phyloP scores from a whole-genome alignment of 1,284 basidiomycete species.

The Xerocomus amazonicus region DNA sequence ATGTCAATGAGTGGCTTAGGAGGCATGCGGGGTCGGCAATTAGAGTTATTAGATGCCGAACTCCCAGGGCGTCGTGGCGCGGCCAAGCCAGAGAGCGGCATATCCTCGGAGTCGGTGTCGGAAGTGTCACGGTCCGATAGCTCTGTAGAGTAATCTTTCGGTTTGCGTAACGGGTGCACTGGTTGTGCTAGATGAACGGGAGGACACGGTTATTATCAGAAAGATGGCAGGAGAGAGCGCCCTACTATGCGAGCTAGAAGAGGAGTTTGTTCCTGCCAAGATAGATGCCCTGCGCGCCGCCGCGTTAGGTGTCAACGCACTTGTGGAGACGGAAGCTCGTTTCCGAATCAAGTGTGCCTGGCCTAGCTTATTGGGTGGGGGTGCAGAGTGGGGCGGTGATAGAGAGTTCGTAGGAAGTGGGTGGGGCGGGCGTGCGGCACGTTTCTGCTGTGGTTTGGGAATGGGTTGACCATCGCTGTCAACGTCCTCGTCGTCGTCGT shows the following conservation, averaged over 20 bases:
- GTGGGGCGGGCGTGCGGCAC: no score
- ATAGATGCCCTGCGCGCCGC: conserved; percentile 38
- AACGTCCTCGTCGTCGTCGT: conserved; percentile 33
- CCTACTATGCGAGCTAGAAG: conserved; percentile 18
- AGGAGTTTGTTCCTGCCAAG: conserved; percentile 23
- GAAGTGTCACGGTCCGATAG: conserved; percentile 19
- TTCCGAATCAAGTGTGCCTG: conserved; percentile 13
- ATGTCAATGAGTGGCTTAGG: conserved; percentile 52
- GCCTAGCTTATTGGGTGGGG: conserved; percentile 11
- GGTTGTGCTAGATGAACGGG: conserved; percentile 11
- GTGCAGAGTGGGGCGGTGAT: background rate
- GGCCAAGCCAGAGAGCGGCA: conserved; percentile 41
- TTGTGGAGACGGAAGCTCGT: conserved; percentile 37
- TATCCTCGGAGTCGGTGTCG: conserved; percentile 38
- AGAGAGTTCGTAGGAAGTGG: no score
- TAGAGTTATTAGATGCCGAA: conserved; percentile 37
- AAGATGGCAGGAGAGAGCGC: background rate
- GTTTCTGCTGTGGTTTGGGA: conserved; percentile 11
- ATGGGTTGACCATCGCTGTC: conserved; percentile 31
- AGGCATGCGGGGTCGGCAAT: conserved; percentile 31
- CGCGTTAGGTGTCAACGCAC: conserved; percentile 38
- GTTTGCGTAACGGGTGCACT: conserved; percentile 2
- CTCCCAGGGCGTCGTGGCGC: conserved; percentile 43
- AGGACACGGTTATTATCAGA: background rate
- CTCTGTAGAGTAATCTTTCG: conserved; percentile 16